A percentile compares a stretch with the other conserved stretches of the same genome.
Evolutionary conservation across 805 yeast species (phyloP).

Genomic region (Candida hispaniensis): DNA sequence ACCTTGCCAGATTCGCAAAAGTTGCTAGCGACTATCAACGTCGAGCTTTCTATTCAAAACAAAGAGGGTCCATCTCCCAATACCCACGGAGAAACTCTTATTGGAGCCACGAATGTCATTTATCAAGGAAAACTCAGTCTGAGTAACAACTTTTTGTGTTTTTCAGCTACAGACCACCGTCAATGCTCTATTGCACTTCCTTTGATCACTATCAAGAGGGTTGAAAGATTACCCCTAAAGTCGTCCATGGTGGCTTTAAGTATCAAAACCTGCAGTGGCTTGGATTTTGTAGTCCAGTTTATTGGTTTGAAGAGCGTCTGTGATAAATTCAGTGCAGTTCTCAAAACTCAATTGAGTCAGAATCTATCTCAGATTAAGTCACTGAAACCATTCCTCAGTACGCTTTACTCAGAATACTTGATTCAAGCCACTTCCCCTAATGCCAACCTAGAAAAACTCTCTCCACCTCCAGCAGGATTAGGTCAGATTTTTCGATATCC

Average conservation of each 20-base stretch:
- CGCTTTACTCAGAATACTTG: constrained; percentile 78
- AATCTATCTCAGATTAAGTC: constrained; percentile 51
- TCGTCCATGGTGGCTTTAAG: constrained; percentile 68
- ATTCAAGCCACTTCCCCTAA: constrained; percentile 33
- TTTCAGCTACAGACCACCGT: constrained; percentile 59
- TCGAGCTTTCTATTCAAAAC: constrained; percentile 40
- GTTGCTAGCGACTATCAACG: constrained; percentile 54
- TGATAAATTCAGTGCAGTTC: constrained; percentile 63
- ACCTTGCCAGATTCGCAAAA: constrained; percentile 61
- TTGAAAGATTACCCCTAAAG: constrained; percentile 72
- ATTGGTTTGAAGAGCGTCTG: constrained; percentile 70
- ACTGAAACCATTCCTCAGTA: constrained; percentile 52
- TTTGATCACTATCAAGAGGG: constrained; percentile 66
- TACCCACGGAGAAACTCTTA: constrained; percentile 18
- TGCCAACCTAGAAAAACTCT: constrained; percentile 15
- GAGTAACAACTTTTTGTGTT: constrained; percentile 66
- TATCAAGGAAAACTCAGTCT: constrained; percentile 47
- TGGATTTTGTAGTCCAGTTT: constrained; percentile 55
- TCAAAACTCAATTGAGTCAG: constrained; percentile 50
- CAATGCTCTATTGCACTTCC: constrained; percentile 63
- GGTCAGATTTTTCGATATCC: constrained; percentile 82
- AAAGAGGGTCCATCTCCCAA: constrained; percentile 16
- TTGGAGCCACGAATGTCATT: constrained; percentile 16
- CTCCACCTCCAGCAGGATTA: constrained; percentile 67
- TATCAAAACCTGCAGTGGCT: constrained; percentile 56